Conservation (phyloP, 805 yeast genomes). For the Cyberlindnera maritima region DNA sequence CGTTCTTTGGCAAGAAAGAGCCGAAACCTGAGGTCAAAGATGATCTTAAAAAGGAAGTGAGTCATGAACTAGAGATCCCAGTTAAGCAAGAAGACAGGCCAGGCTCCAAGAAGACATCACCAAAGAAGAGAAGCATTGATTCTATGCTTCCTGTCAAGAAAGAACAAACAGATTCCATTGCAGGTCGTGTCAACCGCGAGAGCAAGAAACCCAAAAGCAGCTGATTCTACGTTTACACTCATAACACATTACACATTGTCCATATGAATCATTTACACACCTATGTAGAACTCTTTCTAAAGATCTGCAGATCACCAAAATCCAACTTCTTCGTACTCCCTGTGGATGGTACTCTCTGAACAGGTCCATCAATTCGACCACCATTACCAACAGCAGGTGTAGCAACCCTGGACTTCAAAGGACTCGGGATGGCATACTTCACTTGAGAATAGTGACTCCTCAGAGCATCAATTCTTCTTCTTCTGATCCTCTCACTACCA, state of each 20-base stretch:
- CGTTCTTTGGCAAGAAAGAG: constrained; percentile 14
- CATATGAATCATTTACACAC: not conserved
- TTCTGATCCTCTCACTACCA: constrained; percentile 36
- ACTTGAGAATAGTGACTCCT: constrained; percentile 34
- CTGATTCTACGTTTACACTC: not conserved
- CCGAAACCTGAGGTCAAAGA: too few relatives aligned
- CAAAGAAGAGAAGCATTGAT: not conserved
- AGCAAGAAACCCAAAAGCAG: not conserved
- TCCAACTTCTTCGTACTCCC: constrained; percentile 13
- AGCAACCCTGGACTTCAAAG: constrained; percentile 19
- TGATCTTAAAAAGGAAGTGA: not conserved
- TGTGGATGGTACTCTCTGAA: not conserved
- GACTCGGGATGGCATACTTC: constrained; percentile 37
- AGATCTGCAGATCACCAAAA: constrained; percentile 10
- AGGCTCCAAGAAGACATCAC: not conserved
- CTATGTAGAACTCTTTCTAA: not conserved
- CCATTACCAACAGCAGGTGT: not conserved
- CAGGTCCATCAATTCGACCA: not conserved
- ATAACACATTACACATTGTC: not conserved
- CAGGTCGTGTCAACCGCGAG: not conserved
- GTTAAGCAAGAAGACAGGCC: not conserved
- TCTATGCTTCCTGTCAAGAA: not conserved
- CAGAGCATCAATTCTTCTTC: constrained; percentile 35
- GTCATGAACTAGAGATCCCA: not conserved
- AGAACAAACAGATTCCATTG: not conserved